These are phyloP conservation scores for Camellia lanceoleosa DNA, from an alignment of 148 eudicot genomes.

Conservation along the genomic window DNA sequence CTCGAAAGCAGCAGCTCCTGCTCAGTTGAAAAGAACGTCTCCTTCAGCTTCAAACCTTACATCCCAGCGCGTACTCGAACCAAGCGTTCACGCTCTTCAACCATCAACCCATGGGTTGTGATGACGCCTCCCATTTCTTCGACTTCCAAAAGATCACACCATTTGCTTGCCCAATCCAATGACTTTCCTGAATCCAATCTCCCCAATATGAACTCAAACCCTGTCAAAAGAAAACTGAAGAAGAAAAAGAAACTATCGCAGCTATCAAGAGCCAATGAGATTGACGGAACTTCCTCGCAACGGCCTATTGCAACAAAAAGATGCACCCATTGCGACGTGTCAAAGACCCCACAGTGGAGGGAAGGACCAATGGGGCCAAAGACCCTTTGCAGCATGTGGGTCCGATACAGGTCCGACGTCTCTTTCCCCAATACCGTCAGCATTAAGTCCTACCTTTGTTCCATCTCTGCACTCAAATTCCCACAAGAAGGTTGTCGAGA, in stretches of 20 bases:
- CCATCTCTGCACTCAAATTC: slow-evolving; percentile 44
- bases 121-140: slow-evolving; percentile 6
- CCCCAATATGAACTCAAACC: neutral
- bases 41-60: slow-evolving; percentile 24
- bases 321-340: slow-evolving; percentile 39
- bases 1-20: slow-evolving; percentile 26
- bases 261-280: neutral
- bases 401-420: slow-evolving; percentile 38
- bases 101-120: slow-evolving; percentile 17
- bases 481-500: slow-evolving; percentile 47
- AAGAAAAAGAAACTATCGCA: slow-evolving; percentile 22
- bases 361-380: slow-evolving; percentile 48
- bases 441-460: slow-evolving; percentile 45
- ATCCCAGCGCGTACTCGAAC: slow-evolving; percentile 25
- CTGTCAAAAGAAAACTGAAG: slow-evolving; percentile 17
- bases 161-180: neutral
- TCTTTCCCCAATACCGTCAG: slow-evolving; percentile 47
- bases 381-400: slow-evolving; percentile 53
- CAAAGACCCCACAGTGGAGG: slow-evolving; percentile 51
- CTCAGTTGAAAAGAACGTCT: too few species aligned
- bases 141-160: neutral
- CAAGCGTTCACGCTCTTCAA: slow-evolving; percentile 22
- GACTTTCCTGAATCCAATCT: neutral
- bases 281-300: neutral
- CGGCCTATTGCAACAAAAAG: slow-evolving; percentile 17